phyloP scores from a whole-genome alignment of 2,329 filamentous ascomycete species.

The Trichoderma sp. region DNA sequence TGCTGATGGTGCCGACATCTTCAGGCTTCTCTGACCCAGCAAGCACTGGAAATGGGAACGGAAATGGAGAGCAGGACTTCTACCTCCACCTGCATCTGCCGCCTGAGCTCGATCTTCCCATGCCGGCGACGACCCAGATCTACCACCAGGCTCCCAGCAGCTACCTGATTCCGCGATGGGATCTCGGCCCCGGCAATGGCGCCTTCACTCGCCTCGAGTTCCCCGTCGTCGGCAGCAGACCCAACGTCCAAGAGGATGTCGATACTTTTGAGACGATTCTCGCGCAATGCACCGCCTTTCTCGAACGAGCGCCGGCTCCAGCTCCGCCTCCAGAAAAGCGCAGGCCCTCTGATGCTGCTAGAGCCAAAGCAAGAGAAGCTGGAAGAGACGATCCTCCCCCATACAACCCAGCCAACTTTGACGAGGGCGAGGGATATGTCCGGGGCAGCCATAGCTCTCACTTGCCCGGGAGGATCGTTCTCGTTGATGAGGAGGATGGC shows the following conservation, averaged over 20 bases:
- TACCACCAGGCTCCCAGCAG: constrained; percentile 92
- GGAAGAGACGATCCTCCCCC: constrained; percentile 54
- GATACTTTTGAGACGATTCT: constrained; percentile 98
- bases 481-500: constrained; percentile 94
- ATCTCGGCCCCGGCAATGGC: constrained; percentile 82
- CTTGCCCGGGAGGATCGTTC: constrained; percentile 75
- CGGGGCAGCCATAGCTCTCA: constrained; percentile 59
- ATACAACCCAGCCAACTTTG: constrained; percentile 84
- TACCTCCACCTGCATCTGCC: constrained; percentile 95
- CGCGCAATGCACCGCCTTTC: constrained; percentile 95
- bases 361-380: constrained; percentile 42
- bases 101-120: constrained; percentile 88
- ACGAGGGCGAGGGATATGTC: constrained; percentile 77
- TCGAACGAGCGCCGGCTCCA: constrained; percentile 74
- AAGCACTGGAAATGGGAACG: constrained; percentile 53
- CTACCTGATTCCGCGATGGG: constrained; percentile 95
- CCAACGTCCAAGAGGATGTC: constrained; percentile 83
- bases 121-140: constrained; percentile 95
- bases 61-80: constrained; percentile 80
- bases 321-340: constrained; percentile 42
- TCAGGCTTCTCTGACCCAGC: constrained; percentile 64
- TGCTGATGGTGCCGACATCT: constrained; percentile 93
- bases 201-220: constrained; percentile 95
- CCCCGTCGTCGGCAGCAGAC: constrained; percentile 70
- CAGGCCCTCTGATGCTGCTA: constrained; percentile 23